Base-by-base conservation (phyloP, 2,329 filamentous ascomycete species). In the Exserohilum rostratum region DNA sequence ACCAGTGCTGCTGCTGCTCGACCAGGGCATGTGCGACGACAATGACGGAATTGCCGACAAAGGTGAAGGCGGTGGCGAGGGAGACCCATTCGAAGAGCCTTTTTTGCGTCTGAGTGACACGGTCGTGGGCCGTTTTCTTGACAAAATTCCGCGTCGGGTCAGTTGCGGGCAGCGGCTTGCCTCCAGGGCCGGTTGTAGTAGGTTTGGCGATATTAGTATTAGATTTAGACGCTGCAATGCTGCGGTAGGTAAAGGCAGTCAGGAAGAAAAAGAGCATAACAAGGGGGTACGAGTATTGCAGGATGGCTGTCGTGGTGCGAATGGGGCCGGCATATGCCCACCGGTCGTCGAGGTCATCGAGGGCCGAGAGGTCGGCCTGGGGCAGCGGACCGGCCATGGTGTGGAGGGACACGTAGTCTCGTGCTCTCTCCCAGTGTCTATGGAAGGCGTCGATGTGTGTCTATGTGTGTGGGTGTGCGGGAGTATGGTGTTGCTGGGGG, bases 141-240 rank as follows among this genome's bases (percentile, higher is more conserved):
- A 80, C 69, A 53, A 70, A 65, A 67, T 75, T 69, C 66, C 64
- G 72, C 46, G 71, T 76, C 60, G 74, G 76, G 66, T 77, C 79
- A 69, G 75, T 85, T 71, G 87, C 89, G 55, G 91, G 92, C 49
- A 97, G 80, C 30, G 91, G 91, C 74, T 96, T 93, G 63, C 93
- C 93, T 51, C 91, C 93, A 1, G 93, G 92, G n/a, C 93, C 93
- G 48, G 83, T 87, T 61, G 84, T 83, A 55, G 77, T 73, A 37
- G 76, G 71, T 65, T 79, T 73, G 40, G 78, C 73, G 58, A 75
- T 74, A 58, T 79, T 77, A 63, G 78, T 78, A 69, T 74, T 76
- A 54, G 65, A 64, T 61, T 73, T 81, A 63, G 76, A 76, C 34
- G 83, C 80, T 56, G 82, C 69, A 59, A 90, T 82, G 65, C 86